phyloP scores from a whole-genome alignment of 164 flowering plant species.

The Chimonanthus salicifolius region DNA sequence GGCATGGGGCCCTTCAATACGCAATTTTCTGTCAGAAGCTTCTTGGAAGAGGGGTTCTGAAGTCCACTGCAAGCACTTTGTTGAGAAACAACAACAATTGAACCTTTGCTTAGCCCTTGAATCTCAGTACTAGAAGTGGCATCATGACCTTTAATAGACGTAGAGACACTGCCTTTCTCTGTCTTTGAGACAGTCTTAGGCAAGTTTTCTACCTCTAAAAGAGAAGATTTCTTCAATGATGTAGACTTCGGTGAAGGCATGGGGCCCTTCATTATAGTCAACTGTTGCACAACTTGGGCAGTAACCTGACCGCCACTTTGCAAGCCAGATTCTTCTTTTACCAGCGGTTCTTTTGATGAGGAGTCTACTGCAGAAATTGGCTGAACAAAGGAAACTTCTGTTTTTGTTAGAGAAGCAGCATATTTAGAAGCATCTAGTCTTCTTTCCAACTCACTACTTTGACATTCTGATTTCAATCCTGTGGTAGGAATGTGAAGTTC shows the following conservation, averaged over 20 bases:
- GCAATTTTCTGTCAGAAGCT: slow-evolving; percentile 4
- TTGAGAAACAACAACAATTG: slow-evolving; percentile 4
- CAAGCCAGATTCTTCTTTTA: slow-evolving; percentile 19
- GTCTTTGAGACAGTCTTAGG: too few species aligned
- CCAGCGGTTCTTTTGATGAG: slow-evolving; percentile 8
- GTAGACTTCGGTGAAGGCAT: neutral
- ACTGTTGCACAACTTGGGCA: slow-evolving; percentile 5
- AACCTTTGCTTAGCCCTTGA: slow-evolving; percentile 9
- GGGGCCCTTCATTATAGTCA: slow-evolving; percentile 3
- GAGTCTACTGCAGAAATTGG: neutral
- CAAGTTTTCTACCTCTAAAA: neutral
- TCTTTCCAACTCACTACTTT: slow-evolving; percentile 22
- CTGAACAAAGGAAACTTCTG: neutral
- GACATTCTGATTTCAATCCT: slow-evolving; percentile 17
- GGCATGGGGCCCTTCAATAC: neutral
- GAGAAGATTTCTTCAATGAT: neutral
- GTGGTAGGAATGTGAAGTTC: slow-evolving; percentile 11
- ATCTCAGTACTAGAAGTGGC: neutral
- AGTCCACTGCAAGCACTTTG: slow-evolving; percentile 1
- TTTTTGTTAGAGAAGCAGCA: slow-evolving; percentile 15
- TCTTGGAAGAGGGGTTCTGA: slow-evolving; percentile 10
- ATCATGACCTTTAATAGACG: too few species aligned
- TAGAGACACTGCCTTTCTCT: too few species aligned
- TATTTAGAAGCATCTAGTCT: slow-evolving; percentile 9
- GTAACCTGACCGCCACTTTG: slow-evolving; percentile 1